A percentile compares a stretch with the other conserved stretches of the same genome.
Conservation (phyloP, 306 rosid genomes). For the Ammopiptanthus mongolicus region DNA sequence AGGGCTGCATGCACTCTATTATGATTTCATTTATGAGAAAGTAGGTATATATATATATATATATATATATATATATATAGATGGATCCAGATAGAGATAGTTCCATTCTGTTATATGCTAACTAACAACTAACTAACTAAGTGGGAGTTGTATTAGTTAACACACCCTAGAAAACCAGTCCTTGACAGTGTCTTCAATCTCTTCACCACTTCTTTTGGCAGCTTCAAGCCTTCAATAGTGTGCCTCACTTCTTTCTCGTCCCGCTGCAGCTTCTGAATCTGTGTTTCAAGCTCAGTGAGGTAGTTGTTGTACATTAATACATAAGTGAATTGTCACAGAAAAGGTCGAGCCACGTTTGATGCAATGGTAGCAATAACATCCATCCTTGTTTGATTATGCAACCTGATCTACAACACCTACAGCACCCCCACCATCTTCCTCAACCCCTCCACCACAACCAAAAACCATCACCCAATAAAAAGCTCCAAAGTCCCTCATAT, state of each 20-base stretch:
- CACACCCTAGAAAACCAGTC: conserved; percentile 30
- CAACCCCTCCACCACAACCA: too few species aligned
- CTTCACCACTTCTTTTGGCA: conserved; percentile 27
- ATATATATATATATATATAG: too few species aligned
- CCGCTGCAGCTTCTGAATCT: conserved; percentile 24
- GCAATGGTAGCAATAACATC: conserved; percentile 12
- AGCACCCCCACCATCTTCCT: too few species aligned
- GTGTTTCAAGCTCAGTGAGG: neutral
- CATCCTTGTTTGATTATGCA: conserved; percentile 14
- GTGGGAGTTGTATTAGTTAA: too few species aligned
- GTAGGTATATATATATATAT: too few species aligned
- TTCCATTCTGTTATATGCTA: too few species aligned
- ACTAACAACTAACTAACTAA: too few species aligned
- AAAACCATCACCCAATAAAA: too few species aligned
- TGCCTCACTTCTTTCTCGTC: conserved; percentile 22
- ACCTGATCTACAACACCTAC: conserved; percentile 1
- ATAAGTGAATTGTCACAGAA: conserved; percentile 7
- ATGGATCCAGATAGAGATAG: too few species aligned
- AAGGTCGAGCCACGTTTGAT: conserved; percentile 19
- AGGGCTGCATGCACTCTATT: neutral
- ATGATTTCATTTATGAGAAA: too few species aligned
- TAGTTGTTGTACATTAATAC: conserved; percentile 24
- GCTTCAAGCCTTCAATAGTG: conserved; percentile 29
- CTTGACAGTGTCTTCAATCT: conserved; percentile 24
- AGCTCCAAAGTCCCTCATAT: too few species aligned